Base-by-base conservation (phyloP, 208 protist species). In the Phytomonas sp. region DNA sequence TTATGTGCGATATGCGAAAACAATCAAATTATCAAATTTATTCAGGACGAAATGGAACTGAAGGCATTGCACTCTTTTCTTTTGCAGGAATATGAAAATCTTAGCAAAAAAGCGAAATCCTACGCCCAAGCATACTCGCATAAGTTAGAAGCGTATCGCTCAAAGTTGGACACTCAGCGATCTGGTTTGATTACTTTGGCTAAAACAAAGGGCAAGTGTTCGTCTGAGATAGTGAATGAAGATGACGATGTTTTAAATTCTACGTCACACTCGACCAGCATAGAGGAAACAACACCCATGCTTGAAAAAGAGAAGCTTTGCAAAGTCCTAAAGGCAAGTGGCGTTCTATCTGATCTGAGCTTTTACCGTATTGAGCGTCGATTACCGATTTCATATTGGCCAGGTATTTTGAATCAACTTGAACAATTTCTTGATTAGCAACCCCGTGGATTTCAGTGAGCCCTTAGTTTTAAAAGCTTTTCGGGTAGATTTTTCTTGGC, bases 331-430 rank as follows among this genome's bases (percentile, higher is more conserved):
- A 82, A 84, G 5, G 80, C 70, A 31, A 73, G 68, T 15, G 66
- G 65, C 5, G 30, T 64, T 31, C 74, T 71, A 13, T 6, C 76
- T 11, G 76, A 75, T 40, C 67, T 71, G 4, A 73, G 71, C 26
- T 79, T 73, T 62, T 86, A 81, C 68, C 79, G 79, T 43, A 56
- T 95, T 43, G 89, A 95, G 59, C 71, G 81, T 53, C 74, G 89
- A 0, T 60, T 93, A 36, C 89, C 89, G 20, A 79, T 95, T 43
- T 76, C 87, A 20, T 89, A 87, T 73, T 95, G 89, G 89, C 86
- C 86, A 20, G 73, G 62, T 13, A 63, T 80, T 4, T 83, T 88
- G 8, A 73, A 89, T 31, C 77, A 89, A 62, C 76, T 93, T 46
- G 78, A 79, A 59, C 70, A 73, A 66, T 67, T 78, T 26, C 67